Evolutionary conservation across 805 yeast genomes (phyloP), one percentile per base, ranked within the genome.

Genomic region (Suhomyces vadensis): DNA sequence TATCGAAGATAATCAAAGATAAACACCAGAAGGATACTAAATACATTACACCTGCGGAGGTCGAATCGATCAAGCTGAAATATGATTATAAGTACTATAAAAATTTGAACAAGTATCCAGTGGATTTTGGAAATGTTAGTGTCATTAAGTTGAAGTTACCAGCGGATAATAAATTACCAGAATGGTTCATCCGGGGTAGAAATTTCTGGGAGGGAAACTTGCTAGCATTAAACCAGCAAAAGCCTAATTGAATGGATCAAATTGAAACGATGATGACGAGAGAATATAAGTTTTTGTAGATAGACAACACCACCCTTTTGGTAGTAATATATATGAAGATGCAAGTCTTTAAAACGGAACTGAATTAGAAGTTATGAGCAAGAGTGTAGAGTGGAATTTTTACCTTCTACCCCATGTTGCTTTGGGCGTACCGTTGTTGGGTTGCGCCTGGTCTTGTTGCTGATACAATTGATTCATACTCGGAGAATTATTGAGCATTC

Each of bases 111-210:
- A 60, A 66, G 47, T 53, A 59, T 24, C 56, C 61, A 20, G 53
- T 57, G 25, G 63, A 58, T 31, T 65, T 57, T 50, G 68, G 64
- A 36, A 65, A 66, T 49, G 69, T 68, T n/a, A 65, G 68, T 13
- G 58, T 60, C 23, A 64, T 77, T 31, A 67, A 65, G 51, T 57
- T 81, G 42, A 68, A 67, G 40, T 71, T 86, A 5, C 95, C 96
- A 0, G 67, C 74, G 6, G 89, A 82, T 40, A 63, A 71, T 9
- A 69, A 74, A 31, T 68, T 89, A n/a, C 95, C 96, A 0, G 67
- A 59, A 1, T 89, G 97, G 97, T 87, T 87, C 54, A 69, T 69
- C 16, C 61, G 66, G 23, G 86, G 85, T 46, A 62, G 91, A 46
- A 77, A 81, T 48, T 56, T 69, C 42, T 87, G 92, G 95, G 90